Base-by-base conservation (phyloP, 441 rosid species). In the Mallotus repandus region DNA sequence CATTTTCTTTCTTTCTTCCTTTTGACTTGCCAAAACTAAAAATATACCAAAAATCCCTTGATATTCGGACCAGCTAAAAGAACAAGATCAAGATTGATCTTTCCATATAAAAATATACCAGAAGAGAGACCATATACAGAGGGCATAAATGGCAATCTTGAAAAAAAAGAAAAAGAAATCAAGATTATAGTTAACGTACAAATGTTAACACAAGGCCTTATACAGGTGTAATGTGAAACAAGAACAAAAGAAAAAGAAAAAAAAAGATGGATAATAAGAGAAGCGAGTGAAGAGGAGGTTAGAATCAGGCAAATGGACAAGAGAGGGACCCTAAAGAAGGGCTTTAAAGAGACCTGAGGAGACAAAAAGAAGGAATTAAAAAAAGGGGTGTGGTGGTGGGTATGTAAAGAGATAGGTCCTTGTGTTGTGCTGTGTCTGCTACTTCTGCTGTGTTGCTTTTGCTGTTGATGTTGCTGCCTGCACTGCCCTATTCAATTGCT, bases 31-130 rank as follows among this genome's bases (percentile, higher is more conserved):
- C 32, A 54, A 68, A 38, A 54, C 29, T 22, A 19, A 68, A 19
- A 68, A 54, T 68, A 54, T 68, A 29, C 57, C 18, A 68, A 25
- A 68, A 68, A 68, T 68, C 72, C 72, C 72, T 54, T 54, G 18
- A 68, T 68, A 11, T 35, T 15, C 60, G 61, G 50, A 21, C 32
- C 32, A 54, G 21, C 57, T 16, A 21, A 46, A 19, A 64, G 25
- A 48, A 35, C 7, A 16, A 48, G 18, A 65, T 19, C 6, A 8
- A 52, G 48, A 52, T 53, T 0, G 15, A 32, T 32, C 22, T 68
- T 68, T 18, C 71, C 50, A 54, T 55, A 55, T 54, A 68, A 11
- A 54, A 38, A 55, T 54, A 55, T 14, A 54, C 7, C 6, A 38
- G 62, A 21, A 38, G 59, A 25, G 53, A 32, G 43, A 9, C 52